Percentiles rank a stretch among this genome's conserved stretches.
These are phyloP conservation scores for Penicillium coprophilum DNA, from an alignment of 495 filamentous ascomycete species.

Conservation along the genomic window DNA sequence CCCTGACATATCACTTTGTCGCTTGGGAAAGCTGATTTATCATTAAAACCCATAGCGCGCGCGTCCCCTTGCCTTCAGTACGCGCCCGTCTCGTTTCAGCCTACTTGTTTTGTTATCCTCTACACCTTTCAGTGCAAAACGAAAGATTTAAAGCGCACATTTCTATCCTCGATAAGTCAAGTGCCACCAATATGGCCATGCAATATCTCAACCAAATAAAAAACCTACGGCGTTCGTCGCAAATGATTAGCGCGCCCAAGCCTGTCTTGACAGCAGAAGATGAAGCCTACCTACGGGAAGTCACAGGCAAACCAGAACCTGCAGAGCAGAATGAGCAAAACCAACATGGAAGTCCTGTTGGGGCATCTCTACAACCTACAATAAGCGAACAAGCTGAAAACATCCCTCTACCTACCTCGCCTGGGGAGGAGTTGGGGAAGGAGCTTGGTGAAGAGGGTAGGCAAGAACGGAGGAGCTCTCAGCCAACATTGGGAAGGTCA, in stretches of 20 bases:
- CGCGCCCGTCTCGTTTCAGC: slow-evolving; percentile 8
- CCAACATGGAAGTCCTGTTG: not conserved
- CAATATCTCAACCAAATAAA: slow-evolving; percentile 44
- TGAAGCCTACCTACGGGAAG: slow-evolving; percentile 53
- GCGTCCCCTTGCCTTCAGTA: slow-evolving; percentile 8
- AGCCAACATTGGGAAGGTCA: slow-evolving; percentile 22
- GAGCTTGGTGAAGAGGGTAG: slow-evolving; percentile 37
- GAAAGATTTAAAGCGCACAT: not conserved
- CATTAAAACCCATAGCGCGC: slow-evolving; percentile 5
- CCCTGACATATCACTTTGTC: not conserved
- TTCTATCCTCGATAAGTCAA: not conserved
- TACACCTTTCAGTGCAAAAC: not conserved
- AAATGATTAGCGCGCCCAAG: slow-evolving; percentile 35
- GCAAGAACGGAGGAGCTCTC: slow-evolving; percentile 24
- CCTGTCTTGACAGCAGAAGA: slow-evolving; percentile 56
- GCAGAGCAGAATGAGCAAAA: slow-evolving; percentile 10
- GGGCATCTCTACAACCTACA: slow-evolving; percentile 10
- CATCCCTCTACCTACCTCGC: slow-evolving; percentile 41
- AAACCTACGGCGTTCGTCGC: slow-evolving; percentile 31
- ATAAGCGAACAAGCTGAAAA: slow-evolving; percentile 30
- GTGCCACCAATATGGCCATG: slow-evolving; percentile 23
- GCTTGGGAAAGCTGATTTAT: slow-evolving; percentile 5
- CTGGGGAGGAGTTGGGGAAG: slow-evolving; percentile 39
- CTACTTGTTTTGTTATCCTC: slow-evolving; percentile 2
- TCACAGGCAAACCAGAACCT: slow-evolving; percentile 39